These are phyloP conservation scores for Paraphysoderma sedebokerense DNA, from an alignment of 371 early-diverging fungal genomes.

Conservation along the genomic window DNA sequence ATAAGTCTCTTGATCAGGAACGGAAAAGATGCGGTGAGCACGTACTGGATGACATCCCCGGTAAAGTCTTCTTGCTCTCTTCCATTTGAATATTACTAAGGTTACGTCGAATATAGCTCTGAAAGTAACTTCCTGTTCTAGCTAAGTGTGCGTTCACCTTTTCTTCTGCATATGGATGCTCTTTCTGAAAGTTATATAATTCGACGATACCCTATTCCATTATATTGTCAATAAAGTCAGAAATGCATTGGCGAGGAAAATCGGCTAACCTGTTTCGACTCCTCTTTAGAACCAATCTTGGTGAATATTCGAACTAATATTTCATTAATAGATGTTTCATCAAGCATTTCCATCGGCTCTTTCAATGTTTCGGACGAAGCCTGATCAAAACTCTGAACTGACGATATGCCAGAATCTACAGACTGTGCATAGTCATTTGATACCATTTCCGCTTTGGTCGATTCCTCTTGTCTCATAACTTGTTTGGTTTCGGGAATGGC, in stretches of 20 bases:
- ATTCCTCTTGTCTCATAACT: background rate
- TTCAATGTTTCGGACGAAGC: constrained; percentile 21
- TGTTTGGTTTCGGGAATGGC: background rate
- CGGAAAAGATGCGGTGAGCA: too few species aligned
- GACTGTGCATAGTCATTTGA: constrained; percentile 1
- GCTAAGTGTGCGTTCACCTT: constrained; percentile 39
- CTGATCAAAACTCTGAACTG: background rate
- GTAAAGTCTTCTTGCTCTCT: too few species aligned
- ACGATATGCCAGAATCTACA: constrained; percentile 3
- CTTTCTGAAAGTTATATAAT: constrained; percentile 55
- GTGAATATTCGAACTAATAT: too few species aligned
- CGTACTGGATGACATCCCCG: too few species aligned
- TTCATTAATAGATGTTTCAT: too few species aligned
- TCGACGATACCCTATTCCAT: constrained; percentile 41
- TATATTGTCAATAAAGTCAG: background rate
- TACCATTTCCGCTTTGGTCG: background rate
- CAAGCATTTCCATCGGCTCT: constrained; percentile 31
- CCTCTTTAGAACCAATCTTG: constrained; percentile 50
- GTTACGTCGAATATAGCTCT: constrained; percentile 51
- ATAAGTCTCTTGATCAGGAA: too few species aligned
- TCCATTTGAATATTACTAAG: background rate
- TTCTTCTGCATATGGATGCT: constrained; percentile 38
- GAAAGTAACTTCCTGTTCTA: constrained; percentile 50
- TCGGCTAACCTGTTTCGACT: constrained; percentile 28
- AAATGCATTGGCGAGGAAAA: background rate